A percentile compares a stretch with the other conserved stretches of the same genome.
Conservation (phyloP, 2,329 filamentous ascomycete species). For the Penicillium sumatraense region DNA sequence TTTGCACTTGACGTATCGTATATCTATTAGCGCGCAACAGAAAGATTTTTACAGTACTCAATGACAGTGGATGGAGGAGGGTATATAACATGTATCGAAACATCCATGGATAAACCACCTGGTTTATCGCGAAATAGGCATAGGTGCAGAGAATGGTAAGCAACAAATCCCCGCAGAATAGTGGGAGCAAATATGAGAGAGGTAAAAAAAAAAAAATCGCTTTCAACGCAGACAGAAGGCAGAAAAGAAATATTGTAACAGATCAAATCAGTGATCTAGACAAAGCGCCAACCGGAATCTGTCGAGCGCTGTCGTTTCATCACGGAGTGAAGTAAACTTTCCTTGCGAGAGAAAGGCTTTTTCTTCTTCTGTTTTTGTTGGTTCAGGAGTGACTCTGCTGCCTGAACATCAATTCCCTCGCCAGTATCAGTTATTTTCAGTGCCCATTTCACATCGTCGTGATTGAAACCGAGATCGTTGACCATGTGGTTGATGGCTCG, state of each 20-base stretch:
- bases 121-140: too few relatives aligned
- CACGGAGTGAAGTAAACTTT: neutral
- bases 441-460: constrained; percentile 60
- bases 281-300: neutral
- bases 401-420: constrained; percentile 61
- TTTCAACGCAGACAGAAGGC: neutral
- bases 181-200: too few relatives aligned
- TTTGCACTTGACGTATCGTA: neutral
- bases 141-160: neutral
- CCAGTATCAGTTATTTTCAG: constrained; percentile 64
- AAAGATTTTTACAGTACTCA: neutral
- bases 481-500: constrained; percentile 62
- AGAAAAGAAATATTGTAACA: neutral
- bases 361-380: constrained; percentile 39
- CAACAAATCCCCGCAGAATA: neutral
- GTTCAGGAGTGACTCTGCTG: constrained; percentile 61
- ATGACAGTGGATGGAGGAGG: neutral
- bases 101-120: too few relatives aligned
- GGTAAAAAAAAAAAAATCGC: neutral
- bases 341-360: constrained; percentile 5
- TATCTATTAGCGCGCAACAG: neutral
- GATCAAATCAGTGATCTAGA: neutral
- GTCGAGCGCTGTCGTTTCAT: neutral
- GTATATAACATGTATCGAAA: neutral
- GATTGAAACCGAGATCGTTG: constrained; percentile 61